Evolutionary conservation across 768 basidiomycete genomes (phyloP).

Genomic region (Collybiopsis luxurians): DNA sequence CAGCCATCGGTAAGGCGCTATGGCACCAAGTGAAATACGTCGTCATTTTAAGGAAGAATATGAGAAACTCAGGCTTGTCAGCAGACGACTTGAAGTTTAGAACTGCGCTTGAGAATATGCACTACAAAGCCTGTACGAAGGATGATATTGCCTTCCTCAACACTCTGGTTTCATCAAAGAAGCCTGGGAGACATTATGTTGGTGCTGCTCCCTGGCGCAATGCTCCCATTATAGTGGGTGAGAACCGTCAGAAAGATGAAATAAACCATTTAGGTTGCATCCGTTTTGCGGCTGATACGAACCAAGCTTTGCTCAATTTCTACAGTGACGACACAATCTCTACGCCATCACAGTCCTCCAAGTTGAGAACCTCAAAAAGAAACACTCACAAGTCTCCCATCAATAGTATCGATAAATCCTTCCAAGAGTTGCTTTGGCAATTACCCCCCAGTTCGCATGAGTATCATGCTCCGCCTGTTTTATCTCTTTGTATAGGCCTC

Average conservation of each 20-base stretch:
- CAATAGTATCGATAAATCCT: not conserved
- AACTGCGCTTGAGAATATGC: slow-evolving; percentile 19
- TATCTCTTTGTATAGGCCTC: slow-evolving; percentile 27
- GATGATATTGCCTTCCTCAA: slow-evolving; percentile 31
- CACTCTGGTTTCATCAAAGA: slow-evolving; percentile 14
- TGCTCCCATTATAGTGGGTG: slow-evolving; percentile 32
- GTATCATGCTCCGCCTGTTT: slow-evolving; percentile 22
- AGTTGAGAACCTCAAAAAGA: not conserved
- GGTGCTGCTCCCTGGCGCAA: slow-evolving; percentile 18
- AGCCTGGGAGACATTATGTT: slow-evolving; percentile 48
- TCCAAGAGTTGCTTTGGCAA: slow-evolving; percentile 20
- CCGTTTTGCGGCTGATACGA: slow-evolving; percentile 27
- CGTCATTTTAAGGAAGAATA: slow-evolving; percentile 24
- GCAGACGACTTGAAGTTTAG: slow-evolving; percentile 14
- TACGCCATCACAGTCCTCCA: no score
- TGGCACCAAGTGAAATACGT: slow-evolving; percentile 29
- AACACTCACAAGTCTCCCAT: not conserved
- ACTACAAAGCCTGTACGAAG: slow-evolving; percentile 35
- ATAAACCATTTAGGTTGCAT: slow-evolving; percentile 26
- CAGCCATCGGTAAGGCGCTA: slow-evolving; percentile 21
- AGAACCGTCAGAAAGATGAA: slow-evolving; percentile 26
- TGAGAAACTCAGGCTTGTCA: slow-evolving; percentile 20
- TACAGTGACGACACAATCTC: slow-evolving; percentile 17
- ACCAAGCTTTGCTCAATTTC: slow-evolving; percentile 22
- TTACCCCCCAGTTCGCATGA: slow-evolving; percentile 20